These are phyloP conservation scores for Elongisporangium prolatum DNA, from an alignment of 352 stramenopile species.

Conservation along the genomic window DNA sequence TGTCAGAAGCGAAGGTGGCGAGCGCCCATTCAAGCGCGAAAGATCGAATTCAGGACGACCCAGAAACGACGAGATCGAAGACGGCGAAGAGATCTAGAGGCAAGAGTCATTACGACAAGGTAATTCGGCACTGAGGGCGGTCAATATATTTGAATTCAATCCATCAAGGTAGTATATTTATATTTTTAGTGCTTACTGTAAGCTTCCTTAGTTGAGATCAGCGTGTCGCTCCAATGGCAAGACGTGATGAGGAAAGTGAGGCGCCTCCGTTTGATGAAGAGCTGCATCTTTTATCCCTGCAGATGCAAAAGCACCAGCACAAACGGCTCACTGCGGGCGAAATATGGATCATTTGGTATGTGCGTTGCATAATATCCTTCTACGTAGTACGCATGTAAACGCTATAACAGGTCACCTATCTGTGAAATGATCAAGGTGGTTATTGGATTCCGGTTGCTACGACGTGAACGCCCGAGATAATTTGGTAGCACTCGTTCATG, in stretches of 20 bases:
- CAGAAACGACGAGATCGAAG: conserved; percentile 2
- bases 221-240: too few relatives aligned
- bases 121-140: too few relatives aligned
- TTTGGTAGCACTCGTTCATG: conserved; percentile 11
- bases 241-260: conserved; percentile 3
- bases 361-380: background rate
- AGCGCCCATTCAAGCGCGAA: conserved; percentile 1
- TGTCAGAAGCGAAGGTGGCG: background rate
- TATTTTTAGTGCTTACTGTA: too few relatives aligned
- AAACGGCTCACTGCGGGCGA: conserved; percentile 24
- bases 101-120: too few relatives aligned
- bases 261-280: conserved; percentile 25
- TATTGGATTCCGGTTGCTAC: conserved; percentile 41
- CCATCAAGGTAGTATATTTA: too few relatives aligned
- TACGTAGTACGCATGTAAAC: too few relatives aligned
- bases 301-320: conserved; percentile 50
- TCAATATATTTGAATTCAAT: too few relatives aligned
- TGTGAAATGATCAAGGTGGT: conserved; percentile 17
- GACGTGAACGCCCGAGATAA: conserved; percentile 51
- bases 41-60: conserved; percentile 5
- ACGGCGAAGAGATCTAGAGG: conserved; percentile 1
- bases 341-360: conserved; percentile 48
- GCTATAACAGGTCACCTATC: too few relatives aligned
- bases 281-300: conserved; percentile 44
- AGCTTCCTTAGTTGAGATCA: too few relatives aligned